Evolutionary conservation across 495 filamentous ascomycete genomes (phyloP), one percentile per base, ranked within the genome.

Genomic region (Mytilinidion resinicola): DNA sequence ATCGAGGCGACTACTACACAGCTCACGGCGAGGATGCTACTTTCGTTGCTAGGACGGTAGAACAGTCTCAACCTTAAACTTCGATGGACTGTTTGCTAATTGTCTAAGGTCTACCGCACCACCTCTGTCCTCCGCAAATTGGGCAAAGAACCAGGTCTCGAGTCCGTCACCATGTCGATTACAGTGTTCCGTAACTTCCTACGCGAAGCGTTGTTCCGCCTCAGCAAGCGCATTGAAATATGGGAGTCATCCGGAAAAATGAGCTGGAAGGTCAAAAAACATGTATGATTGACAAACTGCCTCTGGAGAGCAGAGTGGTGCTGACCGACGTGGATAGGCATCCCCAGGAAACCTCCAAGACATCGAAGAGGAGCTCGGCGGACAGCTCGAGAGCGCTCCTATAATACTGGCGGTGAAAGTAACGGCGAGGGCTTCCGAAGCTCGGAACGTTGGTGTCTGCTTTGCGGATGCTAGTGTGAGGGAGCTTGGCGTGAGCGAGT

Each of bases 391-490:
- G 43, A 84, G 87, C 1, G 89, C 93, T 3, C 93, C 93, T 20
- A 91, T 96, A 55, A 96, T 98, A 39, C 73, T 98, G 6, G 88
- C 93, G 3, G 90, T 98, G 66, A 97, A 96, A 74, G 86, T 97
- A 37, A 86, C 87, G 0, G 85, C 89, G 2, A 91, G 87, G 67
- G 91, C 90, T 2, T 80, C 84, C 0, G 91, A 96, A 70, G 89
- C 87, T 1, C 78, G 95, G 48, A 87, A 80, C 56, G 89, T 98
- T 2, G 93, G 93, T 11, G 91, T 97, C 21, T 96, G 93, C 73
- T 99, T 99, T 74, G 93, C 95, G 8, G 93, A 99, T 81, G 93
- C 93, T 9, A 96, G 89, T 65, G 91, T 96, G 60, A 80, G 95
- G 51, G 93, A 99, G 73, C 81, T 99, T 0, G 93, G 93, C 25